Evolutionary conservation across 441 rosid genomes (phyloP).

Genomic region (Syzygium malaccense): DNA sequence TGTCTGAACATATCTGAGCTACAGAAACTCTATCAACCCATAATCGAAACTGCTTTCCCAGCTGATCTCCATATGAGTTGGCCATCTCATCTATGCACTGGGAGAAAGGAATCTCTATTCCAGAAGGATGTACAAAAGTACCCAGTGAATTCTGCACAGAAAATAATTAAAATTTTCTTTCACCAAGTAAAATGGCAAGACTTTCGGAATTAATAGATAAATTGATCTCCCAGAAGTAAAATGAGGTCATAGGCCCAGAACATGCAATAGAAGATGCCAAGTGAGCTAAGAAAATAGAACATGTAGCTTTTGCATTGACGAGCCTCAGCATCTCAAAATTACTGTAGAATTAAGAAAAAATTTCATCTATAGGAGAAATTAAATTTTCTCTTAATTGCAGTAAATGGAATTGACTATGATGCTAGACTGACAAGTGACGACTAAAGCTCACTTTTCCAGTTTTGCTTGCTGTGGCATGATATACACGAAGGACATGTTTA

Average conservation of each 20-base stretch:
- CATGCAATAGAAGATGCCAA: background rate
- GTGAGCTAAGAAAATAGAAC: background rate
- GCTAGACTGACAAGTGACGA: background rate
- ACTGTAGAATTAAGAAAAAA: background rate
- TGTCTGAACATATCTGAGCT: conserved; percentile 5
- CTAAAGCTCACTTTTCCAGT: background rate
- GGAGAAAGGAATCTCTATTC: conserved; percentile 3
- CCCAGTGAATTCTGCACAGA: conserved; percentile 7
- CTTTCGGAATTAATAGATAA: background rate
- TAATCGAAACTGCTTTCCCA: background rate
- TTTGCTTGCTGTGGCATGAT: background rate
- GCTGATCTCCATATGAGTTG: background rate
- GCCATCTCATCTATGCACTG: conserved; percentile 1
- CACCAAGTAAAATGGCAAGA: background rate
- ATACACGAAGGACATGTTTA: background rate
- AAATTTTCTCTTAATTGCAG: background rate
- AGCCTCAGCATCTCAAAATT: background rate
- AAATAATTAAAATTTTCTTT: background rate
- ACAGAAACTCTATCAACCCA: conserved; percentile 10
- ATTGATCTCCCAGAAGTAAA: background rate
- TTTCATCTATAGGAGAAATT: background rate
- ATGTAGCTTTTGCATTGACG: background rate
- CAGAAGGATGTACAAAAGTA: conserved; percentile 5
- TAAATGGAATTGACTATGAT: background rate
- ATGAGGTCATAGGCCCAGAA: background rate